Evolutionary conservation across 1,284 basidiomycete species (phyloP), one percentile per base, ranked within the genome.

Genomic region (Ceratobasidium theobromae): DNA sequence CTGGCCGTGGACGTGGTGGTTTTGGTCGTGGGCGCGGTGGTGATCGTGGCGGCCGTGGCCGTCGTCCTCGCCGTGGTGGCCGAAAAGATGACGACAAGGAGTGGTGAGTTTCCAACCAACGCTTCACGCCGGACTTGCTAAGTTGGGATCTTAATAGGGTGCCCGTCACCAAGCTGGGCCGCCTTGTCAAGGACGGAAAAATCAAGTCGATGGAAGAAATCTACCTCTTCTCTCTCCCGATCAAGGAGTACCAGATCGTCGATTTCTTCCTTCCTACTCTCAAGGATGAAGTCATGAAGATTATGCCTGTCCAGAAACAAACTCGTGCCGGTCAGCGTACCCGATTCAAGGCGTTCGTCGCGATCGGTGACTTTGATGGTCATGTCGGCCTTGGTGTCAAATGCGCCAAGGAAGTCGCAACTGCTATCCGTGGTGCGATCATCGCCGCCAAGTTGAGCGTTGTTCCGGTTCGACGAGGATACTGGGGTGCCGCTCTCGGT

Each of bases 191-290:
- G 83, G 97, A 98, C 76, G 95, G 95, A 76, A 99, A 99, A 84
- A 98, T 99, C 85, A 98, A 97, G 83, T 98, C 95, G 55, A 97
- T 99, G 87, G 97, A 99, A 80, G 97, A 99, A 79, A 98, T 99
- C 82, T 99, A 99, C 84, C 93, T 99, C 76, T 99, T 99, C 89
- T 99, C 97, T 51, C 91, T 99, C 71, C 95, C 97, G 72, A 91
- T 98, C 79, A 98, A 98, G 82, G 95, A 98, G 81, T 98, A 82
- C 84, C 95, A 98, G 79, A 96, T 98, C 78, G 89, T 98, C 84
- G 95, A 98, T 82, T 87, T 89, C 78, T 96, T 98, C 90, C 86
- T 97, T 55, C 95, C 95, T 74, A 92, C 93, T 78, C 90, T 98
- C 80, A 98, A 98, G 85, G 95, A 99, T 77, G 96, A 99, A 81